These are phyloP conservation scores for Cordyceps cicadae DNA, from an alignment of 2,329 filamentous ascomycete genomes.

Conservation along the genomic window DNA sequence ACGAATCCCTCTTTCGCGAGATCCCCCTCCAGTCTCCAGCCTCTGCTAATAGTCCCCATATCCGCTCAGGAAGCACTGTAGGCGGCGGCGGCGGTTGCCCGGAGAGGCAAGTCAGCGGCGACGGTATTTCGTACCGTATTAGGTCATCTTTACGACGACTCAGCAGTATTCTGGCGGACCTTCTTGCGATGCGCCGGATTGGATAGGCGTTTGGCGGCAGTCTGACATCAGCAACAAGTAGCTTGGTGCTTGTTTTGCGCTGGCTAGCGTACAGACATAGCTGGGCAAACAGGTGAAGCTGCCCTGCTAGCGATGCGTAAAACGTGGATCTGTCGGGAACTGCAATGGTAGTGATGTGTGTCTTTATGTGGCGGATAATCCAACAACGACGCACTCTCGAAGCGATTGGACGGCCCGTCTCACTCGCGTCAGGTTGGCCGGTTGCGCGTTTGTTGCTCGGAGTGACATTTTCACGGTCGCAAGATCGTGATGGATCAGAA, in stretches of 20 bases:
- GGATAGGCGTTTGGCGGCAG: neutral
- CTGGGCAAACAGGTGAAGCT: neutral
- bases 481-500: neutral
- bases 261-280: neutral
- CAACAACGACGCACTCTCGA: neutral
- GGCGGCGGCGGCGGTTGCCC: neutral
- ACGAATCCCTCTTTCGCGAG: neutral
- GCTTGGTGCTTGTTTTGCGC: neutral
- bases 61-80: neutral
- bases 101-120: conserved; percentile 8
- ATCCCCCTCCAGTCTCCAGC: conserved; percentile 1
- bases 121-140: conserved; percentile 1
- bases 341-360: neutral
- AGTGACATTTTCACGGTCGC: neutral
- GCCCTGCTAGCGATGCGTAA: neutral
- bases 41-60: neutral
- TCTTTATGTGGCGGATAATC: neutral
- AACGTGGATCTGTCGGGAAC: neutral
- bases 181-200: neutral
- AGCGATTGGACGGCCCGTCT: neutral
- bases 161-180: neutral
- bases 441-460: neutral
- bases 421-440: too few relatives aligned
- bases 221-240: conserved; percentile 6
- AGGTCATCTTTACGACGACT: conserved; percentile 6